Evolutionary conservation across 208 protist genomes (phyloP).

Genomic region (Porcisia hertigi): DNA sequence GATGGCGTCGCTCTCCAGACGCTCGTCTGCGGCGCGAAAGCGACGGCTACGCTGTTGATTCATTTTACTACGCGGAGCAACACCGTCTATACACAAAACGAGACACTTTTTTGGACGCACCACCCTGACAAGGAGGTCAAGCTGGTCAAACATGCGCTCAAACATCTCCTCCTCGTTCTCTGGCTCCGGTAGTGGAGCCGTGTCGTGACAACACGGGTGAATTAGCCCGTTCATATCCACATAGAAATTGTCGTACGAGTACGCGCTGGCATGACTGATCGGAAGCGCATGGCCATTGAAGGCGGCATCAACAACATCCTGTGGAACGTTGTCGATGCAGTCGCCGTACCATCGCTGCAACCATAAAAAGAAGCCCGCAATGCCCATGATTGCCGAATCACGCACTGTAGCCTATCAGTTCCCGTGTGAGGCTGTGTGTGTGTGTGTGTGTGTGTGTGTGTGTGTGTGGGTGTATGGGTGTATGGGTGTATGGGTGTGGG

Average conservation of each 20-base stretch:
- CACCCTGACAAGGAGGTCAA: conserved; percentile 98
- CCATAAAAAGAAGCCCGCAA: conserved; percentile 91
- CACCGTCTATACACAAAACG: conserved; percentile 97
- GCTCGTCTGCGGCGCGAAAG: conserved; percentile 96
- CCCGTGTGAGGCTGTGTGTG: neutral
- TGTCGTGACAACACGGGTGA: conserved; percentile 99
- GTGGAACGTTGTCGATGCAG: conserved; percentile 85
- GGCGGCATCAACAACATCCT: conserved; percentile 62
- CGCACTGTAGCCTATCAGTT: neutral
- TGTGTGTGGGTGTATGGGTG: neutral
- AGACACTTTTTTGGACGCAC: conserved; percentile 98
- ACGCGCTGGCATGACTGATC: conserved; percentile 25
- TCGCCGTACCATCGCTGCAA: conserved; percentile 80
- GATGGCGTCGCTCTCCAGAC: conserved; percentile 69
- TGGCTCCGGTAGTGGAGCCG: conserved; percentile 79
- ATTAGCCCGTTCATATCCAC: conserved; percentile 99
- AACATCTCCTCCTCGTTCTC: conserved; percentile 93
- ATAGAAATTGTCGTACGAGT: conserved; percentile 98
- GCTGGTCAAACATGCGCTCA: conserved; percentile 94
- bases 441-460: neutral
- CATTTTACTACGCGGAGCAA: conserved; percentile 99
- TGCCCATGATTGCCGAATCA: conserved; percentile 59
- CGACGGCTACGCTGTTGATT: conserved; percentile 99
- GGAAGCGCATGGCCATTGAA: conserved; percentile 38
- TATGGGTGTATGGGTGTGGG: neutral